Evolutionary conservation across 1,284 basidiomycete species (phyloP), one percentile per base, ranked within the genome.

Genomic region (Mycosarcoma maydis): DNA sequence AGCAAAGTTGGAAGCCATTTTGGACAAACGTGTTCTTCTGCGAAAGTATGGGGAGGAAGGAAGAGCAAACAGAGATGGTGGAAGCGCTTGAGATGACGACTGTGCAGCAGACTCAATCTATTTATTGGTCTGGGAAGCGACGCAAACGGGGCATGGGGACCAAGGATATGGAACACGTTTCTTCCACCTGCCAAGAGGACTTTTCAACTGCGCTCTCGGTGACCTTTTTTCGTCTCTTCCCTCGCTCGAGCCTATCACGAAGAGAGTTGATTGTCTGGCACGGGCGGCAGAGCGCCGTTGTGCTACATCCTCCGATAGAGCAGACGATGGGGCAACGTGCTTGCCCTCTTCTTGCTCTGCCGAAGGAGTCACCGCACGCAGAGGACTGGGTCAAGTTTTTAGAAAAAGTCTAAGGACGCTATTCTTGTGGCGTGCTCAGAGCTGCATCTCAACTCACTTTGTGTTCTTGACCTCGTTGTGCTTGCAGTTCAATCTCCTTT

Each of bases 1-100:
- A 33, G 51, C 64, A 37, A 37, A 37, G 67, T 65, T 40, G 17
- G 54, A 38, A 6, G 32, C 24, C 52, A 61, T 53, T 45, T 48
- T 42, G 29, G 19, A 38, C n/a, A n/a, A n/a, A n/a, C n/a, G n/a
- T n/a, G 30, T n/a, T 49, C 41, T 44, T 40, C 29, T 29, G 27
- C 32, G 27, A 39, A 20, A 11, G 39, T 36, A 45, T 26, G 20
- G 34, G 19, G 16, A 32, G 8, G 42, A 34, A 37, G 11, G 22
- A 23, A 33, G 13, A 52, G n/a, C 22, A 9, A 20, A 33, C 8
- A 33, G 23, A 22, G 42, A 38, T 38, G 41, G 23, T 50, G 56
- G 38, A 26, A 33, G 23, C 6, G 22, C n/a, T 11, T 30, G 6
- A 24, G 29, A 23, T 9, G 16, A 7, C 11, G 19, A 4, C 11